Conservation (phyloP, 2,329 filamentous ascomycete genomes). For the Grosmannia penicillata region DNA sequence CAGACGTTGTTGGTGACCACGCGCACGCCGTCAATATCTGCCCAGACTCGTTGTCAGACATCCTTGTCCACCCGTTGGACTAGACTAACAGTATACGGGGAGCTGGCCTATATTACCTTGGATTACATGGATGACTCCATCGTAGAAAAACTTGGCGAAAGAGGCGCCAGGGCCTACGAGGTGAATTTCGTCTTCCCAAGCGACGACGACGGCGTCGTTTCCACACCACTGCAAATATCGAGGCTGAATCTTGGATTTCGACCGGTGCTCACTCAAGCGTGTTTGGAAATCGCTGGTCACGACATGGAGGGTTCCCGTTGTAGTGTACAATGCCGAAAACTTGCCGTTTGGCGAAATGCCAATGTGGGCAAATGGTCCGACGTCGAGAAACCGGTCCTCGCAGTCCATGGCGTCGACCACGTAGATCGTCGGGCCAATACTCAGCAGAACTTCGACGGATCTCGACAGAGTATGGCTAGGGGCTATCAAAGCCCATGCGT, state of each 20-base stretch:
- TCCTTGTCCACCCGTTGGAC: too few relatives aligned
- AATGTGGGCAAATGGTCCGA: slow-evolving; percentile 84
- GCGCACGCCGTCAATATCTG: slow-evolving; percentile 69
- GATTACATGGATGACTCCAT: slow-evolving; percentile 77
- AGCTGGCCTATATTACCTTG: slow-evolving; percentile 60
- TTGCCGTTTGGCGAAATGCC: slow-evolving; percentile 82
- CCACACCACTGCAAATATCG: slow-evolving; percentile 93
- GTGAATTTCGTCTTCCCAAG: slow-evolving; percentile 96
- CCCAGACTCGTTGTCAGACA: neutral
- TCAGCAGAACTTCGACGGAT: slow-evolving; percentile 83
- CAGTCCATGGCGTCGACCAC: slow-evolving; percentile 79
- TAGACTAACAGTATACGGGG: neutral
- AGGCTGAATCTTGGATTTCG: slow-evolving; percentile 69
- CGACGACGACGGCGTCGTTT: slow-evolving; percentile 81
- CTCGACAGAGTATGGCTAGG: slow-evolving; percentile 80
- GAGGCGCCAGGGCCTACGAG: slow-evolving; percentile 75
- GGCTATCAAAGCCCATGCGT: slow-evolving; percentile 80
- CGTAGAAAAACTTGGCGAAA: slow-evolving; percentile 70
- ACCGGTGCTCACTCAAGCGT: slow-evolving; percentile 81
- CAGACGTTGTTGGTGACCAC: slow-evolving; percentile 88
- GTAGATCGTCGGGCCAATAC: slow-evolving; percentile 70
- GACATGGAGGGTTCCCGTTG: slow-evolving; percentile 75
- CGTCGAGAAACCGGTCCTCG: slow-evolving; percentile 80
- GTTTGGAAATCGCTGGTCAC: slow-evolving; percentile 93
- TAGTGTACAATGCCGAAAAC: slow-evolving; percentile 76